Base-by-base conservation (phyloP, 73 alveolate species). In the Paramecium sexaurelia region DNA sequence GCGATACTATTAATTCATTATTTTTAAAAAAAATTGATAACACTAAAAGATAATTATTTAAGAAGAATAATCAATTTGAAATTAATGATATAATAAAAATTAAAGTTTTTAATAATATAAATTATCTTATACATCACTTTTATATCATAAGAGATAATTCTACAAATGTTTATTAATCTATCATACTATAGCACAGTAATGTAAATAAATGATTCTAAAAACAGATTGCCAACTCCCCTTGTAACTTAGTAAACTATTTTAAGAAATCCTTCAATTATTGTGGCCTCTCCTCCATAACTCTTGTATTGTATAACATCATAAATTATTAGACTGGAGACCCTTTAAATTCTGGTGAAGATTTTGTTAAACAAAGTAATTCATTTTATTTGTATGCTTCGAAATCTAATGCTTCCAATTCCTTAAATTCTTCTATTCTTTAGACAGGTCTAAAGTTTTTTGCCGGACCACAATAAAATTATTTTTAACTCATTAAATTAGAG, bases 191-290 rank as follows among this genome's bases (percentile, higher is more conserved):
- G 26, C 83, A 61, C 0, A 61, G 26, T 32, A 61, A 2, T 61
- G 83, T 61, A 61, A 61, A 61, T 61, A 61, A 61, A 32, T 61
- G 83, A 61, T 61, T 61, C 83, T 61, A 61, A 61, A 61, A 61
- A 61, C 83, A 61, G 13, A 61, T 61, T 10, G 83, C 83, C 26
- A 61, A 61, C 5, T 61, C 43, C 0, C 83, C 83, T 27, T 61
- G n/a, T 13, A 61, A 32, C 9, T 61, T 29, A 19, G 83, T 61
- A 32, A 61, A 61, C n/a, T 61, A 19, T 45, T 61, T 61, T 19
- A 61, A 32, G 26, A 61, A 61, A 9, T 61, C 83, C n/a, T 61
- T 61, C n/a, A 61, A 29, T 26, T 61, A 29, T 61, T 29, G 26
- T 61, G 83, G 83, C 9, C 83, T 61, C n/a, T 61, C 47, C 26